phyloP scores from a whole-genome alignment of 2,329 filamentous ascomycete genomes.

The Ophiostoma triangulosporum region DNA sequence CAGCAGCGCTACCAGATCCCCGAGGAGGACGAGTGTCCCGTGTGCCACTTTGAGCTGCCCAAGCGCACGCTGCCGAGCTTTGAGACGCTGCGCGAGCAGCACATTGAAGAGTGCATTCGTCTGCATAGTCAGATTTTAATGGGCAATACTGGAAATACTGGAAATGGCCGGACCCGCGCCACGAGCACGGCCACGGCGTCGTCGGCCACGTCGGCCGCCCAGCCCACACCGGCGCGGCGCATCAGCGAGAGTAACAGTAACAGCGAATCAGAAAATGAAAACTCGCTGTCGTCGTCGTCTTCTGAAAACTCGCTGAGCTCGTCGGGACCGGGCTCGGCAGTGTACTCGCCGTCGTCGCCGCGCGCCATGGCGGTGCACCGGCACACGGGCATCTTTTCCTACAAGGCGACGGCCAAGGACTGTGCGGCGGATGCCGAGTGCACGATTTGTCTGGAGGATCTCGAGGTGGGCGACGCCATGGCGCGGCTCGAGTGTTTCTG shows the following conservation, averaged over 20 bases:
- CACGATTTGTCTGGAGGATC: conserved; percentile 55
- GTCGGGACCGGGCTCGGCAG: background rate
- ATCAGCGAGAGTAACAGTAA: background rate
- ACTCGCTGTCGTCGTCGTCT: background rate
- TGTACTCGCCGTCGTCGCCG: background rate
- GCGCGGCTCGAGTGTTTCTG: conserved; percentile 54
- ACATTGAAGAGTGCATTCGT: conserved; percentile 45
- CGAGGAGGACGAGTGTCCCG: conserved; percentile 69
- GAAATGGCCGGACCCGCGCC: background rate
- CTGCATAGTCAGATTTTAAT: conserved; percentile 36
- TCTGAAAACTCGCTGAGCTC: background rate
- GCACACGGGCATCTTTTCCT: conserved; percentile 49
- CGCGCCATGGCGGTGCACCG: conserved; percentile 22
- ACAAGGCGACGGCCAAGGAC: conserved; percentile 53
- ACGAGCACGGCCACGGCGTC: background rate
- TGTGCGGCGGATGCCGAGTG: conserved; percentile 55
- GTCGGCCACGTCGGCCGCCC: background rate
- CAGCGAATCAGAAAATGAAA: background rate
- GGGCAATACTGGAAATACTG: conserved; percentile 6
- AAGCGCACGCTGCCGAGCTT: conserved; percentile 38
- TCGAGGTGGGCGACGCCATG: conserved; percentile 48
- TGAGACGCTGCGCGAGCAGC: conserved; percentile 40
- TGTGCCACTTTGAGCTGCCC: conserved; percentile 61
- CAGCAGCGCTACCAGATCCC: conserved; percentile 25
- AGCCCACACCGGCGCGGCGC: background rate